Evolutionary conservation across 805 yeast genomes (phyloP).

Genomic region (Candida sakaeoensis): DNA sequence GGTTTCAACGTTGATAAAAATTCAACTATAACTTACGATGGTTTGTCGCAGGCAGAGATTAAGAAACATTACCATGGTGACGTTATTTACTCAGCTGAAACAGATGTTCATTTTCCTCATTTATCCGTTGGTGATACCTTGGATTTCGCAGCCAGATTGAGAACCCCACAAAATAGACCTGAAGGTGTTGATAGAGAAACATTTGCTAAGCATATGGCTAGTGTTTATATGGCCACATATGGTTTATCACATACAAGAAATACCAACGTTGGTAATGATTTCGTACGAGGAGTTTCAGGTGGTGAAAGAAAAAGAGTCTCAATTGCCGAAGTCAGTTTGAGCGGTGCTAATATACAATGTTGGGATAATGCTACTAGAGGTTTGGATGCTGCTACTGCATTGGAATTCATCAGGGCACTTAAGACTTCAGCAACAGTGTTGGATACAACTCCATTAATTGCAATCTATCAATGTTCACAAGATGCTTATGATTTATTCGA

Average conservation of each 20-base stretch:
- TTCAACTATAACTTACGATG: conserved; percentile 32
- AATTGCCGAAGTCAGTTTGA: conserved; percentile 58
- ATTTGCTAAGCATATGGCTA: conserved; percentile 39
- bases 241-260: conserved; percentile 58
- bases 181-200: conserved; percentile 31
- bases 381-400: conserved; percentile 66
- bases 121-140: conserved; percentile 54
- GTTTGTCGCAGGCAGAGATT: conserved; percentile 28
- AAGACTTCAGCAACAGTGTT: conserved; percentile 56
- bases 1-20: conserved; percentile 33
- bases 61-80: conserved; percentile 32
- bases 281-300: conserved; percentile 67
- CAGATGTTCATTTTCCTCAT: conserved; percentile 55
- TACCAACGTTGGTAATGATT: conserved; percentile 65
- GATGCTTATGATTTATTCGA: conserved; percentile 53
- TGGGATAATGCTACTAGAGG: conserved; percentile 75
- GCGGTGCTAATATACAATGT: conserved; percentile 52
- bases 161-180: conserved; percentile 40
- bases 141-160: conserved; percentile 51
- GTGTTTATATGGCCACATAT: conserved; percentile 42
- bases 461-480: conserved; percentile 68
- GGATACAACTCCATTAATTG: conserved; percentile 56
- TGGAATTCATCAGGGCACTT: conserved; percentile 59
- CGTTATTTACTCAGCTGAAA: conserved; percentile 46
- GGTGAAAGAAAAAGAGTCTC: conserved; percentile 73